Evolutionary conservation across 352 stramenopile genomes (phyloP).

Genomic region (Globisporangium irregulare): DNA sequence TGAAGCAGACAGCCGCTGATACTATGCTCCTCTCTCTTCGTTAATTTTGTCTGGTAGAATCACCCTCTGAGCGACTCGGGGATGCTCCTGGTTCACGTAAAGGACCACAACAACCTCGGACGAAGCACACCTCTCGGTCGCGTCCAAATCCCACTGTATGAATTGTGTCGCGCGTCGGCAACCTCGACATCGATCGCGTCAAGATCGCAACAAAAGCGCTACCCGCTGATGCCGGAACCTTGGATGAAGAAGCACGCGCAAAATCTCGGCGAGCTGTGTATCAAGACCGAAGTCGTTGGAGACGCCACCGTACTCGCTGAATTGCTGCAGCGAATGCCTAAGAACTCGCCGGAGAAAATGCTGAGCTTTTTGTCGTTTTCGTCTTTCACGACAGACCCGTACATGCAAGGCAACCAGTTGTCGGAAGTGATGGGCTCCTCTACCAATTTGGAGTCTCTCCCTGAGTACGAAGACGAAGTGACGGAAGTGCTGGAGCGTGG

Average conservation of each 20-base stretch:
- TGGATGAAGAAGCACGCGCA: conserved; percentile 68
- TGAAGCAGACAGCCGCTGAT: neutral
- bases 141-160: conserved; percentile 58
- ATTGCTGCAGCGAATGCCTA: conserved; percentile 38
- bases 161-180: conserved; percentile 55
- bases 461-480: conserved; percentile 44
- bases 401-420: conserved; percentile 27
- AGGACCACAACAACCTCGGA: conserved; percentile 69
- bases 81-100: conserved; percentile 63
- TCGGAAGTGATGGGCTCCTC: conserved; percentile 2
- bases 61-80: conserved; percentile 40
- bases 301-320: conserved; percentile 54
- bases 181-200: conserved; percentile 51
- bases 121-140: conserved; percentile 62
- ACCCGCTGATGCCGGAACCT: conserved; percentile 54
- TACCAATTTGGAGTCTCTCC: neutral
- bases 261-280: conserved; percentile 58
- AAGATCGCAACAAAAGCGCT: conserved; percentile 48
- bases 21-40: neutral
- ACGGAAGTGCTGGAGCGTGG: conserved; percentile 41
- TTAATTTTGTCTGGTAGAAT: conserved; percentile 25
- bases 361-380: conserved; percentile 55
- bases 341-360: conserved; percentile 39
- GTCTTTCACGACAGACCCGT: conserved; percentile 44
- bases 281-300: conserved; percentile 63